Evolutionary conservation across 768 basidiomycete species (phyloP), one percentile per base, ranked within the genome.

Genomic region (Psilocybe sp.): DNA sequence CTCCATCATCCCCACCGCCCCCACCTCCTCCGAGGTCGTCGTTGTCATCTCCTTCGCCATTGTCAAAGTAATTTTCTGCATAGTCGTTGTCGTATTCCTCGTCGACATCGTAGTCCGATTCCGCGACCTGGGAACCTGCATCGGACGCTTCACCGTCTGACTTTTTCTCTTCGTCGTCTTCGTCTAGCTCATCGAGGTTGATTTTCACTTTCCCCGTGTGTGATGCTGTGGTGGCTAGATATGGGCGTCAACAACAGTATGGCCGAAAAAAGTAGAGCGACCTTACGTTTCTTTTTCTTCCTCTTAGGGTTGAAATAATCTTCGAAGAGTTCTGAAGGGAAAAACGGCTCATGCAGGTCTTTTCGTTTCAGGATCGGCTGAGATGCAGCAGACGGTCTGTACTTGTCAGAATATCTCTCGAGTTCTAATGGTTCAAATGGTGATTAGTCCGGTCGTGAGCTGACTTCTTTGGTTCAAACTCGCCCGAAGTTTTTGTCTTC

Each of bases 81-180:
- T 93, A 93, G 54, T 93, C 91, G 56, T 93, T 92, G 66, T 92
- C 91, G 60, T 92, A 91, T 59, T 92, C 90, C 64, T 95, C 92
- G 31, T 92, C 87, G 16, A 89, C 87, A 55, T 92, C 90, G 60
- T 92, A 92, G 64, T 92, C 89, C 19, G 81, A 83, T 36, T 82
- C 81, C 6, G 67, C 77, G 28, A 66, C 79, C 58, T 86, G 83
- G 10, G 87, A 88, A 16, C 81, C 87, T 19, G 66, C 76, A 13
- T 87, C 82, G 28, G 86, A 89, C 3, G 73, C 72, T 49, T 90
- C 88, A 5, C 85, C 83, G 18, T 77, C 79, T 0, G 85, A 87
- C 58, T 89, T 87, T 56, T 85, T 85, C 81, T 89, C 46, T 1
- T 13, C 20, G n/a, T 32, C 8, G 13, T 82, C 84, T 31, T 88